Evolutionary conservation across 306 rosid species (phyloP).

Genomic region (Rosa chinensis): DNA sequence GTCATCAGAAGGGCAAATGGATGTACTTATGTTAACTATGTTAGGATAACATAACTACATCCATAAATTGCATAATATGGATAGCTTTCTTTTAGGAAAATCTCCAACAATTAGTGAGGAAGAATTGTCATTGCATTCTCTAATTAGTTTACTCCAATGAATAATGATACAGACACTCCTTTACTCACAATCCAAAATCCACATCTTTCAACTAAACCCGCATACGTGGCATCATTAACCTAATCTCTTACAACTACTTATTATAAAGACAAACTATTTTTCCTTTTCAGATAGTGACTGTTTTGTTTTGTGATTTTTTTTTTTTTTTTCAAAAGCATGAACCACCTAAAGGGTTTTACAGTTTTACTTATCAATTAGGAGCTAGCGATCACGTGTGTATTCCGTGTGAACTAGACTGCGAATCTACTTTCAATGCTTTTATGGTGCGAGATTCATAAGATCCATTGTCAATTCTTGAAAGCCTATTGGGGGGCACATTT

Average conservation of each 20-base stretch:
- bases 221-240: slow-evolving; percentile 53
- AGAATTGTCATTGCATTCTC: no score
- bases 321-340: not conserved
- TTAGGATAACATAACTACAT: no score
- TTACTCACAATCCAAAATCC: slow-evolving; percentile 39
- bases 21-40: no score
- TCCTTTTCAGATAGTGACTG: not conserved
- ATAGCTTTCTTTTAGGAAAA: no score
- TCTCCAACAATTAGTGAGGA: no score
- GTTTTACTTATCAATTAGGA: not conserved
- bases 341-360: not conserved
- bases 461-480: not conserved
- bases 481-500: not conserved
- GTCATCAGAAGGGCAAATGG: no score
- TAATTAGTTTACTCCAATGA: not conserved
- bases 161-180: slow-evolving; percentile 13
- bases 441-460: not conserved
- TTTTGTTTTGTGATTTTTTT: not conserved
- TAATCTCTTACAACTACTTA: slow-evolving; percentile 47
- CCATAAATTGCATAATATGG: no score
- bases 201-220: slow-evolving; percentile 19
- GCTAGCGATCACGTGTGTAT: not conserved
- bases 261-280: slow-evolving; percentile 11
- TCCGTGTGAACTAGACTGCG: not conserved
- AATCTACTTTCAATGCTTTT: not conserved